phyloP scores from a whole-genome alignment of 345 rosid genomes.

The Eucalyptus coolabah region DNA sequence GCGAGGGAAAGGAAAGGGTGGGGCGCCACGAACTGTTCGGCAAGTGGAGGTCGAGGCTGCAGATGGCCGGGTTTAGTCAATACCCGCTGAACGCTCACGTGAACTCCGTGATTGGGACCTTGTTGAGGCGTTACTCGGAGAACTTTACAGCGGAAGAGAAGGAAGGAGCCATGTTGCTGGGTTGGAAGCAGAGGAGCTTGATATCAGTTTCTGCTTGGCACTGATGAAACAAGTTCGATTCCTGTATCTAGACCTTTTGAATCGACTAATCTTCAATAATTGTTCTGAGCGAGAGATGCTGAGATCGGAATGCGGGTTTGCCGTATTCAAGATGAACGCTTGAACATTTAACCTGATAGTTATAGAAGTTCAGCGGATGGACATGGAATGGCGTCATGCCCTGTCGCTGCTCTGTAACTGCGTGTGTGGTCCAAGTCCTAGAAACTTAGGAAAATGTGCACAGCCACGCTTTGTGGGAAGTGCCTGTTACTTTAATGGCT shows the following conservation, averaged over 20 bases:
- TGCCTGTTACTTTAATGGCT: background rate
- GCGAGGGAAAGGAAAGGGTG: slow-evolving; percentile 65
- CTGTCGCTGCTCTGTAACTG: background rate
- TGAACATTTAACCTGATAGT: background rate
- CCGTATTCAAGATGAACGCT: background rate
- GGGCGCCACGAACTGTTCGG: slow-evolving; percentile 64
- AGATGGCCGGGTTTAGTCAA: slow-evolving; percentile 60
- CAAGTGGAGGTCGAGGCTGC: slow-evolving; percentile 66
- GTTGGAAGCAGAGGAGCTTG: slow-evolving; percentile 55
- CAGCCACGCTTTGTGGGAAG: background rate
- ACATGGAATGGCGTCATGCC: background rate
- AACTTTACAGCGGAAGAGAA: slow-evolving; percentile 40
- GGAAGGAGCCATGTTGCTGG: slow-evolving; percentile 58
- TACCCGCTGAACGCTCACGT: slow-evolving; percentile 42
- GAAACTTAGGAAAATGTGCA: background rate
- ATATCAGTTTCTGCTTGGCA: slow-evolving; percentile 71
- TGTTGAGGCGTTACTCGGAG: slow-evolving; percentile 37
- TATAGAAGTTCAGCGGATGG: background rate
- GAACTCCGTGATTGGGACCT: slow-evolving; percentile 36
- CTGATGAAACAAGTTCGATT: background rate
- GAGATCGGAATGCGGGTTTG: accelerated
- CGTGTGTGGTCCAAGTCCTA: background rate
- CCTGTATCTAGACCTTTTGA: background rate
- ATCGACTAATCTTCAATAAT: background rate
- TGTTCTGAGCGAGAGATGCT: background rate